Conservation (phyloP, 2,329 filamentous ascomycete species). For the Pseudogymnoascus sp. region DNA sequence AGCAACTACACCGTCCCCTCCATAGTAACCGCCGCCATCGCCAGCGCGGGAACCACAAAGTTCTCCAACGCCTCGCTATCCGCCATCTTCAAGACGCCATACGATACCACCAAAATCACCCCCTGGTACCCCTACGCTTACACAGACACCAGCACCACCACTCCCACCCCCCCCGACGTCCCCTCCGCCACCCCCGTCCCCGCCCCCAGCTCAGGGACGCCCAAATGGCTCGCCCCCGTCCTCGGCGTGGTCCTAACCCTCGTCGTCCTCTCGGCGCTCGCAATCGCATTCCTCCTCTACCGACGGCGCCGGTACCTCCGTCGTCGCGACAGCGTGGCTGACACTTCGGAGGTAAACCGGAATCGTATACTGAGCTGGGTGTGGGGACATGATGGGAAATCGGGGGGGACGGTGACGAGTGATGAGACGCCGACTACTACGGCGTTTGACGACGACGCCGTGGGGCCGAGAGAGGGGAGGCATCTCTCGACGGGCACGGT, state of each 20-base stretch:
- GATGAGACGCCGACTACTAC: constrained; percentile 16
- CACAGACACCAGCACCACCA: constrained; percentile 14
- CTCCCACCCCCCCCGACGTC: constrained; percentile 10
- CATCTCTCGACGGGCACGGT: background rate
- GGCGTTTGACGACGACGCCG: background rate
- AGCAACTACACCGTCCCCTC: constrained; percentile 62
- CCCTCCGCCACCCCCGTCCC: background rate
- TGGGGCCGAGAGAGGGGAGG: background rate
- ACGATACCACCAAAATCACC: constrained; percentile 47
- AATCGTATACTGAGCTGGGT: constrained; percentile 23
- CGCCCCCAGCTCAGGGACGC: constrained; percentile 27
- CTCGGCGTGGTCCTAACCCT: constrained; percentile 53
- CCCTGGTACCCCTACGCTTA: constrained; percentile 51
- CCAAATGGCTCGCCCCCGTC: constrained; percentile 52
- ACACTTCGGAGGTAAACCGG: constrained; percentile 19
- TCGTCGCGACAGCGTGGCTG: constrained; percentile 16
- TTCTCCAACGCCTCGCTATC: constrained; percentile 44
- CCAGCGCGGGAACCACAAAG: constrained; percentile 64
- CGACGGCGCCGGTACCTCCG: constrained; percentile 32
- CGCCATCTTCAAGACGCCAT: constrained; percentile 45
- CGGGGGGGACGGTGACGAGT: constrained; percentile 19
- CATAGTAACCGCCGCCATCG: constrained; percentile 55
- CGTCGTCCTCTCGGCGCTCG: constrained; percentile 43
- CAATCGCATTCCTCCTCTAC: constrained; percentile 45
- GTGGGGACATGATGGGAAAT: constrained; percentile 17